These are phyloP conservation scores for Talaromyces atroroseus DNA, from an alignment of 2,329 filamentous ascomycete genomes.

Conservation along the genomic window DNA sequence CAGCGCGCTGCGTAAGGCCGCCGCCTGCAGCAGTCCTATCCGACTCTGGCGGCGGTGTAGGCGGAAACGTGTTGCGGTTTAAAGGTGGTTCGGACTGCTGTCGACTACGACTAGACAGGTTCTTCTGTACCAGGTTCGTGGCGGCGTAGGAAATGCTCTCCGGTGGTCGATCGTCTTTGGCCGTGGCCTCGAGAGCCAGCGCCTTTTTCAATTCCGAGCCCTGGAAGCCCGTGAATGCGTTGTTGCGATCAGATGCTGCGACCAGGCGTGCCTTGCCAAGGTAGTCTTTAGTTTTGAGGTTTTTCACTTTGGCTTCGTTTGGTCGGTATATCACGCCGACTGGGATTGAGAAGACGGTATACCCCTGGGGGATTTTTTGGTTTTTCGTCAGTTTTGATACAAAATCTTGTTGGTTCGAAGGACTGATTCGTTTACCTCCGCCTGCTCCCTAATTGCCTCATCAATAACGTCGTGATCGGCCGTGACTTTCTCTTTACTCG, in stretches of 20 bases:
- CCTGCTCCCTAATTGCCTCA: conserved; percentile 87
- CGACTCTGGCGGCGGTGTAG: conserved; percentile 93
- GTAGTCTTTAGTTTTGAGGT: conserved; percentile 96
- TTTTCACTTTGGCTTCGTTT: conserved; percentile 96
- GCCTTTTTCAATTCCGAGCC: conserved; percentile 66
- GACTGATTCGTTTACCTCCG: conserved; percentile 66
- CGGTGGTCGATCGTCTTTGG: conserved; percentile 67
- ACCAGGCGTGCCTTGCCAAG: conserved; percentile 92
- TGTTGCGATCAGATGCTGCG: conserved; percentile 74
- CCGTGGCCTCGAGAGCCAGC: conserved; percentile 24
- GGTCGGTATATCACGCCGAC: conserved; percentile 93
- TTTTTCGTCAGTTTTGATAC: not conserved
- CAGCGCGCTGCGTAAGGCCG: conserved; percentile 41
- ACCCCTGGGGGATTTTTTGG: conserved; percentile 68
- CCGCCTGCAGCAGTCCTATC: conserved; percentile 50
- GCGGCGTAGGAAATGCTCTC: conserved; percentile 89
- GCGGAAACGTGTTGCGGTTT: conserved; percentile 79
- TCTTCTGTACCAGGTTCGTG: conserved; percentile 85
- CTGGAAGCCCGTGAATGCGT: conserved; percentile 76
- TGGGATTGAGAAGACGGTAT: conserved; percentile 97
- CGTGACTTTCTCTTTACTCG: conserved; percentile 92
- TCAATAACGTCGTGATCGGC: conserved; percentile 97
- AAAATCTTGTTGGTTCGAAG: not conserved
- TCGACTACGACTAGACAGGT: conserved; percentile 65
- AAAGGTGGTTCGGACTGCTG: conserved; percentile 81